These are phyloP conservation scores for Aureobasidium sp. DNA, from an alignment of 2,329 filamentous ascomycete genomes.

Conservation along the genomic window DNA sequence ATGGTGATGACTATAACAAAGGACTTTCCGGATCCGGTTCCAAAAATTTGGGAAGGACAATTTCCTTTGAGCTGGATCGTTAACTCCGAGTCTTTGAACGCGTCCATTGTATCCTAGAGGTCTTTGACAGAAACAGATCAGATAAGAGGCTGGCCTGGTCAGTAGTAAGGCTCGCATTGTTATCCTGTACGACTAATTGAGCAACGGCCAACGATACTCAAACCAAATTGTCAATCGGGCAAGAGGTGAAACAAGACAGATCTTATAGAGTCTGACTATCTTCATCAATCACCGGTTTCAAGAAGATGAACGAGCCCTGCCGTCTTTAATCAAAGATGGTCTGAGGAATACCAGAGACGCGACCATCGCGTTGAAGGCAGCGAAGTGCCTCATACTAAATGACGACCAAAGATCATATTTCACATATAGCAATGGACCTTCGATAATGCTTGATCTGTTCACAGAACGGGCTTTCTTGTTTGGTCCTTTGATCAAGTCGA, in stretches of 20 bases:
- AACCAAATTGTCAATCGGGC: neutral
- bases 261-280: neutral
- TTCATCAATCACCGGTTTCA: neutral
- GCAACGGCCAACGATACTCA: neutral
- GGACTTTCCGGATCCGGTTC: neutral
- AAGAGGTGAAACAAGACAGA: neutral
- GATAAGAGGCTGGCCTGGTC: neutral
- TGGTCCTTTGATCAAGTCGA: neutral
- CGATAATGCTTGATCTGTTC: neutral
- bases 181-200: neutral
- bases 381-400: neutral
- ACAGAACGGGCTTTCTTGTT: neutral
- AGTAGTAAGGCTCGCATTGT: neutral
- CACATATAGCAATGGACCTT: neutral
- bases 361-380: neutral
- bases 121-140: neutral
- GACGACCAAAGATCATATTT: neutral
- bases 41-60: neutral
- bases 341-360: neutral
- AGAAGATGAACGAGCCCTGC: neutral
- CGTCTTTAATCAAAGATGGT: neutral
- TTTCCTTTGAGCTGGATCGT: neutral
- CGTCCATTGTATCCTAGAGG: neutral
- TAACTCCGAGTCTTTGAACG: neutral
- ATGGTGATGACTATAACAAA: neutral